Percentiles rank a stretch among this genome's conserved stretches.
Evolutionary conservation across 371 early-diverging fungal genomes (phyloP).

Genomic region (Lichtheimia ramosa): DNA sequence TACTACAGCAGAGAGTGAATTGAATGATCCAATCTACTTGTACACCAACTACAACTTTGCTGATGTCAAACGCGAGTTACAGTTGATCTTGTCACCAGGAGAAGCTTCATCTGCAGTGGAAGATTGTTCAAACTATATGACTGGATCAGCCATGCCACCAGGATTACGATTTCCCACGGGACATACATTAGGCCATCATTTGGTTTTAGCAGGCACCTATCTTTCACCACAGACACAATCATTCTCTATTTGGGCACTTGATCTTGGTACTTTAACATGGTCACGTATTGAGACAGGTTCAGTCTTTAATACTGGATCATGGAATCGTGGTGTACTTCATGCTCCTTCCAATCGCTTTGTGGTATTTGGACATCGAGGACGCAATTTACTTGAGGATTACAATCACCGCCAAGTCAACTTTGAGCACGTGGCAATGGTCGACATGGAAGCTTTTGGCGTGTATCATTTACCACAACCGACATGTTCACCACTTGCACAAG

Average conservation of each 20-base stretch:
- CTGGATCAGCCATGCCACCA: slow-evolving; percentile 63
- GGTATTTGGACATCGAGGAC: slow-evolving; percentile 72
- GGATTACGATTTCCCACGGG: slow-evolving; percentile 77
- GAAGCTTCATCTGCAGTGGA: slow-evolving; percentile 47
- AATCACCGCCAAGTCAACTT: slow-evolving; percentile 74
- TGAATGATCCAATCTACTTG: slow-evolving; percentile 51
- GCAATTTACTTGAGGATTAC: slow-evolving; percentile 75
- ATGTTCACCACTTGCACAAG: slow-evolving; percentile 48
- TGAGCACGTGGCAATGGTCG: slow-evolving; percentile 64
- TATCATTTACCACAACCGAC: slow-evolving; percentile 46
- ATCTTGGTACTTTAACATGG: slow-evolving; percentile 63
- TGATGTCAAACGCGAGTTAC: slow-evolving; percentile 74
- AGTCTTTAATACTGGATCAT: slow-evolving; percentile 66
- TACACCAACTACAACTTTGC: slow-evolving; percentile 86
- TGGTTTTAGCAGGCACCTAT: slow-evolving; percentile 75
- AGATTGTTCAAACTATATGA: slow-evolving; percentile 61
- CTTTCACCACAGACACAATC: slow-evolving; percentile 65
- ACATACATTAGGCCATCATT: slow-evolving; percentile 61
- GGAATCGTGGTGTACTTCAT: slow-evolving; percentile 74
- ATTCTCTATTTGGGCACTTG: slow-evolving; percentile 72
- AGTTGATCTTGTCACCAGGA: slow-evolving; percentile 58
- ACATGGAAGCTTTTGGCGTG: slow-evolving; percentile 69
- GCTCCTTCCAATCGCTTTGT: slow-evolving; percentile 63
- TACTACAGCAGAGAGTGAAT: slow-evolving; percentile 5
- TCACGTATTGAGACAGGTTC: slow-evolving; percentile 66